These are phyloP conservation scores for Ceratocystis diversiconidia DNA, from an alignment of 2,329 filamentous ascomycete species.

Conservation along the genomic window DNA sequence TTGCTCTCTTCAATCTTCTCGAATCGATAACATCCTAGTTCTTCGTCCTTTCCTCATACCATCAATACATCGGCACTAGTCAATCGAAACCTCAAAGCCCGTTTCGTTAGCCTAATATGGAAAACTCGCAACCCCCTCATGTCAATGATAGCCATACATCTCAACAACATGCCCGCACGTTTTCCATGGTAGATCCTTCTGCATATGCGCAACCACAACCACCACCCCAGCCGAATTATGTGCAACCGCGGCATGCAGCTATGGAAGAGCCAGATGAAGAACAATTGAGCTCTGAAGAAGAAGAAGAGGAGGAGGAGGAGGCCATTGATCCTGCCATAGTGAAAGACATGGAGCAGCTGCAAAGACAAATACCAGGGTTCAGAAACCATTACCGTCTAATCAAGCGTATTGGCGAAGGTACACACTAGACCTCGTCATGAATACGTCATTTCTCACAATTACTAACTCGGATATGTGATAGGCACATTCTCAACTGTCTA, in stretches of 20 bases:
- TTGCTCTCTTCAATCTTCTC: background rate
- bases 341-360: constrained; percentile 77
- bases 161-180: constrained; percentile 13
- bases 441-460: constrained; percentile 12
- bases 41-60: background rate
- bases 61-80: background rate
- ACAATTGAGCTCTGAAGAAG: constrained; percentile 24
- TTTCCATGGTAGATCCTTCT: constrained; percentile 16
- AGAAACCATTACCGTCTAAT: constrained; percentile 75
- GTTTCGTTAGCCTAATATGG: background rate
- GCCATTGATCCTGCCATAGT: constrained; percentile 53
- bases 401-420: constrained; percentile 94
- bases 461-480: constrained; percentile 27
- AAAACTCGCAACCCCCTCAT: background rate
- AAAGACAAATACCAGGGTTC: constrained; percentile 71
- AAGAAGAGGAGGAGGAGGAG: constrained; percentile 43
- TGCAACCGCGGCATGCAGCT: constrained; percentile 35
- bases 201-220: constrained; percentile 10
- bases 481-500: constrained; percentile 98
- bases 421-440: constrained; percentile 14
- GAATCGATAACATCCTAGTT: background rate
- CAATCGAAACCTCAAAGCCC: background rate
- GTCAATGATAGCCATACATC: constrained; percentile 3
- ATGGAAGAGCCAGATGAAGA: constrained; percentile 28
- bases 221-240: background rate